Conservation (phyloP, 805 yeast genomes). For the Sugiyamaella floridensis region DNA sequence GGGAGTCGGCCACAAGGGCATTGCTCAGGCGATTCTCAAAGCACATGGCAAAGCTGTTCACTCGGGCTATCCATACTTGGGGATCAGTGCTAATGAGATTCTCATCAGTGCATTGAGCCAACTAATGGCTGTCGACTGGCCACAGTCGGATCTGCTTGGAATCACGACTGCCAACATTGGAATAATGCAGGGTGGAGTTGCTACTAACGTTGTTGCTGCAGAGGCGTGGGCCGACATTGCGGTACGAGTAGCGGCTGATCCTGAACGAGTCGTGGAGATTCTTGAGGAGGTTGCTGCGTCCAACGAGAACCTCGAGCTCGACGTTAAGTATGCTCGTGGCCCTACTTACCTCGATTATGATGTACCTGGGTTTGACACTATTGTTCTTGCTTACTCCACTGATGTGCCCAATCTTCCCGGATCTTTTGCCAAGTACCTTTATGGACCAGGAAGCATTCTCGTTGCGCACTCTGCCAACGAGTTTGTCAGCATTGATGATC, state of each 20-base stretch:
- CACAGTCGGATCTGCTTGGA: conserved; percentile 49
- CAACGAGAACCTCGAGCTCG: conserved; percentile 19
- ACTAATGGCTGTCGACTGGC: conserved; percentile 40
- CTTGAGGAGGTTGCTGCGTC: conserved; percentile 34
- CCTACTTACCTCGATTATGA: conserved; percentile 49
- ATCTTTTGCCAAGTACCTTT: conserved; percentile 40
- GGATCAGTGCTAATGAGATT: conserved; percentile 54
- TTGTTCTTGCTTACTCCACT: conserved; percentile 45
- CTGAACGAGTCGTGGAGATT: conserved; percentile 33
- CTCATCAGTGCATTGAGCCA: conserved; percentile 45
- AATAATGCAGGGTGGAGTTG: conserved; percentile 51
- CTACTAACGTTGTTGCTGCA: conserved; percentile 55
- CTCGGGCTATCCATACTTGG: conserved; percentile 65
- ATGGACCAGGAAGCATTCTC: conserved; percentile 60
- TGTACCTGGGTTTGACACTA: conserved; percentile 58
- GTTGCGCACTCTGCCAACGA: conserved; percentile 58
- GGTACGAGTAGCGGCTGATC: conserved; percentile 48
- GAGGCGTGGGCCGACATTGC: conserved; percentile 43
- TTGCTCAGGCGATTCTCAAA: conserved; percentile 34
- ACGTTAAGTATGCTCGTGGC: conserved; percentile 23
- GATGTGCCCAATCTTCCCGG: conserved; percentile 43
- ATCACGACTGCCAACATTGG: conserved; percentile 60
- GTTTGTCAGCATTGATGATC: conserved; percentile 41
- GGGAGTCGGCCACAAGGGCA: conserved; percentile 67
- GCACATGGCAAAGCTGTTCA: conserved; percentile 57